phyloP scores from a whole-genome alignment of 2,329 filamentous ascomycete genomes.

The Alternaria gaisen region DNA sequence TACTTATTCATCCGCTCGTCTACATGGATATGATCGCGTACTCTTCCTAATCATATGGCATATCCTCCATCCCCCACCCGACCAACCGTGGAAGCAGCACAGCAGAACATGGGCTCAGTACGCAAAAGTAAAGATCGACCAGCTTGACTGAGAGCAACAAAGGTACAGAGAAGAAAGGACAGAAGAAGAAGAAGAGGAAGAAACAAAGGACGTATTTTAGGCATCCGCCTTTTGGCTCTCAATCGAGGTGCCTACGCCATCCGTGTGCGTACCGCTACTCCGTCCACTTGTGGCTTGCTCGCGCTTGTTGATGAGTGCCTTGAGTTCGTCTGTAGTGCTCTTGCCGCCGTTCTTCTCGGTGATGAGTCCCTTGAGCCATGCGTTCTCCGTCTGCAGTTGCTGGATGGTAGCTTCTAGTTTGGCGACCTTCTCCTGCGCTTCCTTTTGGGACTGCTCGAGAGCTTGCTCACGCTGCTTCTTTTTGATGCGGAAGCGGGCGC shows the following conservation, averaged over 20 bases:
- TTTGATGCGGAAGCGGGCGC: slow-evolving; percentile 63
- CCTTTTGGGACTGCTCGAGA: slow-evolving; percentile 61
- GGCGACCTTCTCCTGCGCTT: slow-evolving; percentile 59
- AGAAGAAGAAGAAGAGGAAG: slow-evolving; percentile 8
- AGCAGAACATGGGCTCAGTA: slow-evolving; percentile 3
- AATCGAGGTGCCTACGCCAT: slow-evolving; percentile 49
- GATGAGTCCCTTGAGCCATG: slow-evolving; percentile 62
- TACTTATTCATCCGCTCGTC: slow-evolving; percentile 9
- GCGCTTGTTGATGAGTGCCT: slow-evolving; percentile 46
- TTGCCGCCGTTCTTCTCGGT: slow-evolving; percentile 59
- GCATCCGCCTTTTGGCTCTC: slow-evolving; percentile 42
- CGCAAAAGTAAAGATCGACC: slow-evolving; percentile 5
- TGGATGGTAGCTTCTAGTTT: slow-evolving; percentile 57
- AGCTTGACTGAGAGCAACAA: neutral
- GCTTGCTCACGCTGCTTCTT: slow-evolving; percentile 65
- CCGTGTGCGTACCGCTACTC: slow-evolving; percentile 48
- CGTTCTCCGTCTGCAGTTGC: slow-evolving; percentile 63
- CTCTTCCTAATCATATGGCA: neutral
- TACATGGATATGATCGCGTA: slow-evolving; percentile 3
- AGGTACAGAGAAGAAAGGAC: neutral
- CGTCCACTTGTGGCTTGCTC: slow-evolving; percentile 44
- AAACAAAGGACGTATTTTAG: slow-evolving; percentile 33
- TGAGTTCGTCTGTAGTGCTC: slow-evolving; percentile 42
- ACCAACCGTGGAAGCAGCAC: neutral
- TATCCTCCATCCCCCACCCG: neutral